Percentiles rank a stretch among this genome's conserved stretches.
Conservation (phyloP, 129 eudicot genomes). For the Helianthus tuberosus region DNA sequence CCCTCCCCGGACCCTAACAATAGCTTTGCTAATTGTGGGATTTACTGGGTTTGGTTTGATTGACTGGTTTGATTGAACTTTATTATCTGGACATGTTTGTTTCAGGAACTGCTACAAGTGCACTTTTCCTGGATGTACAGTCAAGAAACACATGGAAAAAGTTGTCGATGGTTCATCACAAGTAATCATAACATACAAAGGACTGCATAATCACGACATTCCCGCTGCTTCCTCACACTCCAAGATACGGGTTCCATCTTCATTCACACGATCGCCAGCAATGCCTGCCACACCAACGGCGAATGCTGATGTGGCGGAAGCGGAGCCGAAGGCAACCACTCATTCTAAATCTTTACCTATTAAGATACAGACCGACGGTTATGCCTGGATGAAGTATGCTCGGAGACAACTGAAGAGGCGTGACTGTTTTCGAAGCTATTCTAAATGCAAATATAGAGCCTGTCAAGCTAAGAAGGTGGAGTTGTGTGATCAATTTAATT, state of each 20-base stretch:
- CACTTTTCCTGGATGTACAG: slow-evolving; percentile 82
- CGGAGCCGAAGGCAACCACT: slow-evolving; percentile 5
- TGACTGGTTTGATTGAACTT: too few relatives aligned
- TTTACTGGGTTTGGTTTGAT: too few relatives aligned
- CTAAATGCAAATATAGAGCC: slow-evolving; percentile 56
- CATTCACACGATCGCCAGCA: slow-evolving; percentile 34
- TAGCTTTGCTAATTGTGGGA: too few relatives aligned
- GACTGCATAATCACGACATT: slow-evolving; percentile 20
- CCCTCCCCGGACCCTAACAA: too few relatives aligned
- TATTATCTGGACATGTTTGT: slow-evolving; percentile 3
- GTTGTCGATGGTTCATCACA: slow-evolving; percentile 46
- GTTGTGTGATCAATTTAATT: slow-evolving; percentile 48
- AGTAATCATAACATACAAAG: slow-evolving; percentile 58
- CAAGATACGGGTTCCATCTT: slow-evolving; percentile 24
- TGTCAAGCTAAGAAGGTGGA: slow-evolving; percentile 80
- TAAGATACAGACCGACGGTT: slow-evolving; percentile 54
- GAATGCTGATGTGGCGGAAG: slow-evolving; percentile 9
- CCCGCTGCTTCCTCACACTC: neutral
- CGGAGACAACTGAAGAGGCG: slow-evolving; percentile 76
- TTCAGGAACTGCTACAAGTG: slow-evolving; percentile 81
- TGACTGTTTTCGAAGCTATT: slow-evolving; percentile 76
- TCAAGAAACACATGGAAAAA: slow-evolving; percentile 53
- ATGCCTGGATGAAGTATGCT: slow-evolving; percentile 84
- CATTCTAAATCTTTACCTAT: slow-evolving; percentile 21
- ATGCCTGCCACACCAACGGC: slow-evolving; percentile 3